These are phyloP conservation scores for Moricandia arvensis DNA, from an alignment of 345 rosid genomes.

Conservation along the genomic window DNA sequence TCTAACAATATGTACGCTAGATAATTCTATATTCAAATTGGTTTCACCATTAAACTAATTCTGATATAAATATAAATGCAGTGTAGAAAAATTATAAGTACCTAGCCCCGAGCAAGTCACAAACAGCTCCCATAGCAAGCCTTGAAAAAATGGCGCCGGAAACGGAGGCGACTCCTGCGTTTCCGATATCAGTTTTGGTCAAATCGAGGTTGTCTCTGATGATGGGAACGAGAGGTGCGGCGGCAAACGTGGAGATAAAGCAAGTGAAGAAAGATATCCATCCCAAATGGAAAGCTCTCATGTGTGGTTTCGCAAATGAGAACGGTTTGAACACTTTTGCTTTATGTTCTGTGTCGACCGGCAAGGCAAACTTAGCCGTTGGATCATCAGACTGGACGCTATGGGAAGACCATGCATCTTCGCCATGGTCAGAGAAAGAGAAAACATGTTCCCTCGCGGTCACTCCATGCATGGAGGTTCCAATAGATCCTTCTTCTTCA, in stretches of 20 bases:
- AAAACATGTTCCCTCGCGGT: constrained; percentile 61
- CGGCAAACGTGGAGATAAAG: constrained; percentile 79
- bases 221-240: constrained; percentile 73
- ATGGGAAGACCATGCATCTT: neutral
- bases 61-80: neutral
- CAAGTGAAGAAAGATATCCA: constrained; percentile 84
- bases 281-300: constrained; percentile 75
- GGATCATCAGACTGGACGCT: constrained; percentile 49
- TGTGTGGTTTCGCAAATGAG: constrained; percentile 71
- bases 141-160: constrained; percentile 70
- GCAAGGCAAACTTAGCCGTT: constrained; percentile 54
- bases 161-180: constrained; percentile 79
- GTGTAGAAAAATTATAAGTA: constrained; percentile 20
- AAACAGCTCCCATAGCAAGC: constrained; percentile 70
- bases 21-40: neutral
- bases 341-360: constrained; percentile 80
- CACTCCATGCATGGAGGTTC: constrained; percentile 66
- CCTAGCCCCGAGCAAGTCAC: constrained; percentile 71
- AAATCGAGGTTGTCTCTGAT: constrained; percentile 69
- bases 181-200: constrained; percentile 60
- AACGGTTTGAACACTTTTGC: constrained; percentile 57
- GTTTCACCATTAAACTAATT: neutral
- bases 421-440: constrained; percentile 47
- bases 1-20: neutral
- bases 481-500: constrained; percentile 38